Evolutionary conservation across 768 basidiomycete genomes (phyloP), one percentile per base, ranked within the genome.

Genomic region (Boletus rubescentipes): DNA sequence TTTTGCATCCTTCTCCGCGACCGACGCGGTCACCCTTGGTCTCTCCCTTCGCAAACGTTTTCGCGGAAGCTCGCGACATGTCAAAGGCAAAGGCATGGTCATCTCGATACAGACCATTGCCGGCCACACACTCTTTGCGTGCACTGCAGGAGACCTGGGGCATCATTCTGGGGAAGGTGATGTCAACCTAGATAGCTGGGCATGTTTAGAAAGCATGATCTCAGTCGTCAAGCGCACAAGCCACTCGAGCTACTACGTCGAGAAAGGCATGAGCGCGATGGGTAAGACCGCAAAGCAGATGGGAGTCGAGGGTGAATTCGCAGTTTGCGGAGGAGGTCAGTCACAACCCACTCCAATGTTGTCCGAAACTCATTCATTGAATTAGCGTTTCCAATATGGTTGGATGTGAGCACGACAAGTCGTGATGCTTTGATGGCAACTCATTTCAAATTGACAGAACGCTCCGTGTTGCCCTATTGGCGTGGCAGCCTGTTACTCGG

Each of bases 41-140:
- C 79, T 91, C 47, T 91, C 89, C 3, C 70, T 93, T 46, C 82
- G 91, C 58, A 93, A 93, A 69, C 81, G 91, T n/a, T 93, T 93
- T 60, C 82, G 90, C 52, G 79, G 80, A 23, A 82, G 85, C 29
- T 78, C 81, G 37, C 79, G 89, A 20, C 87, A 91, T 66, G 72
- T 75, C 18, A 88, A 86, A 65, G 89, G 89, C 30, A 89, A 89
- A 67, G 91, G 91, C 31, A 79, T 91, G 55, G 85, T 90, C 43
- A 83, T 93, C 58, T 86, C 87, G 9, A 83, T 93, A 53, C 89
- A 91, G 69, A 81, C 86, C 15, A 84, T 89, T 54, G 84, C 83
- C 5, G 91, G 91, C 1, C 88, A 92, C 61, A 83, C 83, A 0
- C 72, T 93, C 35, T 92, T 93, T 65, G 77, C 89, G 1, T 93